These are phyloP conservation scores for Monilinia vaccinii-corymbosi DNA, from an alignment of 2,329 filamentous ascomycete species.

Conservation along the genomic window DNA sequence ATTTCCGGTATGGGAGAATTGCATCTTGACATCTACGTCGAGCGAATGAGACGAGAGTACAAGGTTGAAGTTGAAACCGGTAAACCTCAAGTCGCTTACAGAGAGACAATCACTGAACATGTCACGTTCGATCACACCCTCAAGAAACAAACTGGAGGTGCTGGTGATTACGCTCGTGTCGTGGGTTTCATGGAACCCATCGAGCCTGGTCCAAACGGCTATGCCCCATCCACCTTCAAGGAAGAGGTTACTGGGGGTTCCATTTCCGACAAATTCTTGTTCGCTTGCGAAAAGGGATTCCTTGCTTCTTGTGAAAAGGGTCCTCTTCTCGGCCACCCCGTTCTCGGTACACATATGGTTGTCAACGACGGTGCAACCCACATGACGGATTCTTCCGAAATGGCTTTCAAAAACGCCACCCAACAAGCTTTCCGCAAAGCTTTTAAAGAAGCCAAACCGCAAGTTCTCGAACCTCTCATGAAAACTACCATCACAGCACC, in stretches of 20 bases:
- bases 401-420: slow-evolving; percentile 88
- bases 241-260: slow-evolving; percentile 79
- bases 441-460: slow-evolving; percentile 70
- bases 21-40: slow-evolving; percentile 94
- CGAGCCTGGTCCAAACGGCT: slow-evolving; percentile 35
- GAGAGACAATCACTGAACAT: slow-evolving; percentile 76
- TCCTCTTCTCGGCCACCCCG: slow-evolving; percentile 84
- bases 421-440: slow-evolving; percentile 95
- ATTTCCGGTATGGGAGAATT: slow-evolving; percentile 98
- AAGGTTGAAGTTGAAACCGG: slow-evolving; percentile 93
- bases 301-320: slow-evolving; percentile 73
- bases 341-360: slow-evolving; percentile 83
- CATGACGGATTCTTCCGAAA: slow-evolving; percentile 95
- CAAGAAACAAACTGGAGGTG: slow-evolving; percentile 91
- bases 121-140: slow-evolving; percentile 87
- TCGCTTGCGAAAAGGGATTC: slow-evolving; percentile 94
- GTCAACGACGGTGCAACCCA: slow-evolving; percentile 95
- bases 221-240: slow-evolving; percentile 71
- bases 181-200: slow-evolving; percentile 87
- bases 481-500: slow-evolving; percentile 95
- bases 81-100: slow-evolving; percentile 92
- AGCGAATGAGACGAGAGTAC: slow-evolving; percentile 95
- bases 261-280: slow-evolving; percentile 93
- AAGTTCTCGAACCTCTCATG: slow-evolving; percentile 93
- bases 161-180: slow-evolving; percentile 91